phyloP scores from a whole-genome alignment of 2,329 filamentous ascomycete species.

The Coleophoma eucalyptorum region DNA sequence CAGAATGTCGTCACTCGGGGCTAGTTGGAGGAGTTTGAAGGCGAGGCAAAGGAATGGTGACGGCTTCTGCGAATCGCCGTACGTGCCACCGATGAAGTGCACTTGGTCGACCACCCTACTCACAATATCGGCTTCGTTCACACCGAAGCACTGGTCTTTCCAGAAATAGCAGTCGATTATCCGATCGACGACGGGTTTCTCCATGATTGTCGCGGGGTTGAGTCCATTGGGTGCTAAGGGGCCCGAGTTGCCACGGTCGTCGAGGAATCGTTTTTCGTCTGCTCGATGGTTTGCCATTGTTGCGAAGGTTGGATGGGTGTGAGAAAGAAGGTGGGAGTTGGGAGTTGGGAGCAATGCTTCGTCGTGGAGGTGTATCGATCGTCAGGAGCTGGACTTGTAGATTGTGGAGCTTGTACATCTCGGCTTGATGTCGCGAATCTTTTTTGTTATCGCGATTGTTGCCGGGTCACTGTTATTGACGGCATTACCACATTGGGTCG shows the following conservation, averaged over 20 bases:
- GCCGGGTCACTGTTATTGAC: constrained; percentile 32
- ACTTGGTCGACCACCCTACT: constrained; percentile 85
- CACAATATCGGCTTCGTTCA: constrained; percentile 80
- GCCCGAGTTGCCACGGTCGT: constrained; percentile 80
- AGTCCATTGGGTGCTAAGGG: constrained; percentile 78
- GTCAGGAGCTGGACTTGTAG: not conserved
- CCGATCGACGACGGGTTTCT: constrained; percentile 91
- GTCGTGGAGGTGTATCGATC: not conserved
- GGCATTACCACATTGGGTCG: not conserved
- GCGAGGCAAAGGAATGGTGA: constrained; percentile 91
- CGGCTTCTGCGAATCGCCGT: constrained; percentile 78
- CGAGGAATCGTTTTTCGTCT: constrained; percentile 78
- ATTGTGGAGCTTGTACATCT: not conserved
- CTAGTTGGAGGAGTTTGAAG: constrained; percentile 90
- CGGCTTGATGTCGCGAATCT: too few relatives aligned
- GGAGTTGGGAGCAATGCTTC: not conserved
- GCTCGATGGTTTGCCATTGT: constrained; percentile 58
- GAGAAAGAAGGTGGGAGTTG: not conserved
- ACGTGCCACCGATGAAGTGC: constrained; percentile 81
- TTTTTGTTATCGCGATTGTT: constrained; percentile 35
- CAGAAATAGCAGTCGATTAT: constrained; percentile 96
- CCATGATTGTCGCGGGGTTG: constrained; percentile 93
- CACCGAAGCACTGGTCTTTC: constrained; percentile 97
- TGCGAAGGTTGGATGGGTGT: not conserved
- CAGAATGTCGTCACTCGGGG: constrained; percentile 74